phyloP scores from a whole-genome alignment of 305 asterid species.

The Fraxinus sp. region DNA sequence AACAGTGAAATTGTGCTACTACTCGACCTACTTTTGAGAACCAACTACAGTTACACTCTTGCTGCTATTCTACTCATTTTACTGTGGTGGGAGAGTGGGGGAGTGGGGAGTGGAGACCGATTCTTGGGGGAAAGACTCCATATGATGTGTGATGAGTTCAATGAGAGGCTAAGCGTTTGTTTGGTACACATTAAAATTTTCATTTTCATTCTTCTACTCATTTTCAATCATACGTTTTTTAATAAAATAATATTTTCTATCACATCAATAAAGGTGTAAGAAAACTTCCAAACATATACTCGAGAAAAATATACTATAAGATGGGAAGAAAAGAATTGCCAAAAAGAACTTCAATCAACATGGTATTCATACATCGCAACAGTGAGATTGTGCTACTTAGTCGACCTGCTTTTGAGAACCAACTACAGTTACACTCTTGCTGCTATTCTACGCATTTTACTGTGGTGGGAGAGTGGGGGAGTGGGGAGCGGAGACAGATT shows the following conservation, averaged over 20 bases:
- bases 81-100: not conserved
- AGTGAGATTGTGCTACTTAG: not conserved
- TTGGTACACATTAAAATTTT: too few relatives aligned
- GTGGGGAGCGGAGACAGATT: not conserved
- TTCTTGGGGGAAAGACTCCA: not conserved
- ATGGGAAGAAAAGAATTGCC: not conserved
- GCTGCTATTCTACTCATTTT: not conserved
- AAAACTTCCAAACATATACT: not conserved
- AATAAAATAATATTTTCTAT: too few relatives aligned
- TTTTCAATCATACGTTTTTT: too few relatives aligned
- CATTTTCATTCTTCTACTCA: too few relatives aligned
- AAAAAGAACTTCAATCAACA: not conserved
- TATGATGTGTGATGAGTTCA: not conserved
- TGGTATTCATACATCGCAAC: not conserved
- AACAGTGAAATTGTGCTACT: not conserved
- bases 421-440: not conserved
- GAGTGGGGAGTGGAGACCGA: not conserved
- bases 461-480: not conserved
- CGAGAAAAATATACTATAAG: not conserved
- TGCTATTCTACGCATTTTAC: not conserved
- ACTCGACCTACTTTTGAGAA: not conserved
- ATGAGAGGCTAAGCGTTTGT: not conserved
- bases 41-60: not conserved
- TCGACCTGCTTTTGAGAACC: not conserved
- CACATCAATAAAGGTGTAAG: too few relatives aligned